Evolutionary conservation across 2,329 filamentous ascomycete genomes (phyloP), one percentile per base, ranked within the genome.

Genomic region (Curvularia hawaiiensis): DNA sequence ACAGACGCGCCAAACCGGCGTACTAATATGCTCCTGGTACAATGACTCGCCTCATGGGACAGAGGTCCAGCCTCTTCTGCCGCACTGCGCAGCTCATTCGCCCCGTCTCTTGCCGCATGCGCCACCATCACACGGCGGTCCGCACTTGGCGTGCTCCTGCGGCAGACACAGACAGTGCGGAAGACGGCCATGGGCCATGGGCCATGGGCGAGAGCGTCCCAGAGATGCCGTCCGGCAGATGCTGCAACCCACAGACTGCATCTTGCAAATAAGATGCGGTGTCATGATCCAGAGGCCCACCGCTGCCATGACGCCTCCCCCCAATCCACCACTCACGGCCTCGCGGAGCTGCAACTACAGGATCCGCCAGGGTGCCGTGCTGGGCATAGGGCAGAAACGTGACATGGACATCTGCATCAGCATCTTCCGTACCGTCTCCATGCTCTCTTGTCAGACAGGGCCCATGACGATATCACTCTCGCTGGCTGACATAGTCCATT

Each of bases 241-340:
- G 59, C 65, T 50, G 65, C 58, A 31, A 68, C 65, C 35, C 58
- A 52, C 40, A 33, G 40, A 46, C 47, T 53, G 52, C 43, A 43
- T 51, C 12, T 26, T 52, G 45, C 43, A 54, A 43, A 54, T 54
- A 51, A 50, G 31, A 44, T 58, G 50, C 45, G 33, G 56, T 57
- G 54, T 58, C 39, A 51, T 46, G 48, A 50, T 58, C 30, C 18
- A 22, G 33, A 33, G 45, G 30, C 50, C 52, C 45, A 52, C 56
- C 22, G 51, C 53, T 46, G 38, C 58, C 58, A 66, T 66, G 63
- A 66, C 63, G 68, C 62, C 68, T 63, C n/a, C 60, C 60, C 60
- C 60, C 56, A 56, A 59, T 58, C 57, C 53, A 63, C 65, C 63
- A 69, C 50, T 66, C 52, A 69, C 56, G 45, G 31, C 40, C 41